Evolutionary conservation across 2,329 filamentous ascomycete species (phyloP), one percentile per base, ranked within the genome.

Genomic region (Fusarium metavorans): DNA sequence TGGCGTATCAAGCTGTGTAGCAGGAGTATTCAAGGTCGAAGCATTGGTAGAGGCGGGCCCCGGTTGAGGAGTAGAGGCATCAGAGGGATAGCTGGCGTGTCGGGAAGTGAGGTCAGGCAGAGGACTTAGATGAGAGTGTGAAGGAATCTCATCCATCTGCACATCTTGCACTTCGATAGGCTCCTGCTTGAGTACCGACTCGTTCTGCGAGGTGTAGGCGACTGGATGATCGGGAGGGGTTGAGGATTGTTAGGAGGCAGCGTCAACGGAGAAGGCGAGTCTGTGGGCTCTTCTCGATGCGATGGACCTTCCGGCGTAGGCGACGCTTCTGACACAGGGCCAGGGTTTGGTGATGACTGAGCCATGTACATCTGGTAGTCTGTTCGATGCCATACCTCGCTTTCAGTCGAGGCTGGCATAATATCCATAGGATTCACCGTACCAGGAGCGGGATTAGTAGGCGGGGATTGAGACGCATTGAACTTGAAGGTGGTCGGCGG

Each of bases 361-460:
- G 79, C 76, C 30, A 78, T 67, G 45, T 76, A 78, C 41, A 84
- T 76, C 65, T 84, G 79, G 64, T 83, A 81, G 68, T 84, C 83
- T 18, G 81, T 84, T 39, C 80, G 77, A 60, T 84, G 79, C 79
- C 81, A 83, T 32, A 82, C 66, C 67, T 85, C 84, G 9, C 80
- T 80, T 67, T 84, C 78, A 5, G 83, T 84, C 18, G 80, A 81
- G 4, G 84, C 80, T 6, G 84, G 85, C 87, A 88, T 88, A 34
- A 89, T 85, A 58, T 88, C 86, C 84, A 88, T 88, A 1, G 87
- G 87, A 45, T 88, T 89, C 11, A 87, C 87, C 5, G 87, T 89
- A 37, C 85, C 86, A 4, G 85, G 84, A 2, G 84, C 82, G 39
- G 86, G 81, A 57, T 82, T 74, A 6, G 67, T 64, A 14, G 83